Evolutionary conservation across 2,329 filamentous ascomycete genomes (phyloP).

Genomic region (Tolypocladium inflatum): DNA sequence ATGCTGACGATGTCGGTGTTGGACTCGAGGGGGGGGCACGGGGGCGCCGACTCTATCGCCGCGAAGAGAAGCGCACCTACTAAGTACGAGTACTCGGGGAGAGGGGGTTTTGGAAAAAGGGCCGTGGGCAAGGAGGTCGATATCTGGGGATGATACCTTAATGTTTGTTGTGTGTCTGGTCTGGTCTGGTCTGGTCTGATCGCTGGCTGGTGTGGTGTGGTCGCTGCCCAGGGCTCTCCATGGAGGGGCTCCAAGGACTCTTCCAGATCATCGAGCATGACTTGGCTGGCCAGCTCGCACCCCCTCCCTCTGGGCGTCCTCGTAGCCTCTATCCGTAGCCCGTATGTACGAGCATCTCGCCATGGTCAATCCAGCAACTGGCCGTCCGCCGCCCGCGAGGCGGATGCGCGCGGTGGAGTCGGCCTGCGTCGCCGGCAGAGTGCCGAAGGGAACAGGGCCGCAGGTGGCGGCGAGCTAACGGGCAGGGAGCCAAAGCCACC

Average conservation of each 20-base stretch:
- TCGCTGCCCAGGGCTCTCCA: not conserved
- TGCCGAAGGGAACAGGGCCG: not conserved
- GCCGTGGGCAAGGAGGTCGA: not conserved
- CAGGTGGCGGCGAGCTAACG: not conserved
- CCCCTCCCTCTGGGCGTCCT: not conserved
- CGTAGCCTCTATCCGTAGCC: not conserved
- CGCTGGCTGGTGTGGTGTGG: not conserved
- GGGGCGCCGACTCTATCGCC: not conserved
- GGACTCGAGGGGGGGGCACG: not conserved
- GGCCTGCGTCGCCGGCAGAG: not conserved
- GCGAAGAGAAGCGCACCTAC: not conserved
- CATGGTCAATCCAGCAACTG: not conserved
- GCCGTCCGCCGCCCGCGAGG: not conserved
- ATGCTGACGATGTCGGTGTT: not conserved
- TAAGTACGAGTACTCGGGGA: not conserved
- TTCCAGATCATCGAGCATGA: not conserved
- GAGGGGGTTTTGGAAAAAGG: not conserved
- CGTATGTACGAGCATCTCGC: not conserved
- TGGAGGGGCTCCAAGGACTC: not conserved
- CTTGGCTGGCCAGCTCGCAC: not conserved
- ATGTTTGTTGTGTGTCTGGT: not conserved
- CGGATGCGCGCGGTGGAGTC: not conserved
- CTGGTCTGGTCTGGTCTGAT: not conserved
- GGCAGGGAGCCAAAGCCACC: not conserved
- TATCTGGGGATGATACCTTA: not conserved